Percentiles rank a stretch among this genome's conserved stretches.
phyloP scores from a whole-genome alignment of 2,329 filamentous ascomycete genomes.

The Alternaria brassicicola region DNA sequence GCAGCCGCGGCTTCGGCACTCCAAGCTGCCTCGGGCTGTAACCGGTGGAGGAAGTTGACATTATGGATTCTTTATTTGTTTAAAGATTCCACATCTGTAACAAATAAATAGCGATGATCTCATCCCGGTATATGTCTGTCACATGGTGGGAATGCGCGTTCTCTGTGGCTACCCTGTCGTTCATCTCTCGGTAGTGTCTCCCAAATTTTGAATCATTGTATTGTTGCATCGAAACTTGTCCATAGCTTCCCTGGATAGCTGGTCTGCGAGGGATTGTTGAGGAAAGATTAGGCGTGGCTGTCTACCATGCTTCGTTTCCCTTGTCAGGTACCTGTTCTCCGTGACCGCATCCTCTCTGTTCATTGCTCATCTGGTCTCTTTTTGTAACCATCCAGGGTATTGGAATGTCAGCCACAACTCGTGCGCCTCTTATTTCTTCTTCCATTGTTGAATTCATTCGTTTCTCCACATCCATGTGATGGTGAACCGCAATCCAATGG shows the following conservation, averaged over 20 bases:
- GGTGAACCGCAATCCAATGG: background rate
- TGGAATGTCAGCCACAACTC: background rate
- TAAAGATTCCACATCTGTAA: background rate
- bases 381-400: background rate
- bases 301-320: too few species aligned
- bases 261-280: background rate
- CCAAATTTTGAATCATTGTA: background rate
- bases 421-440: background rate
- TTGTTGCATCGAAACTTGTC: background rate
- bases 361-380: background rate
- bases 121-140: background rate
- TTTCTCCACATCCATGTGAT: background rate
- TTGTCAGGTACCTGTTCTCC: background rate
- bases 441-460: background rate
- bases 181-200: background rate
- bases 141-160: background rate
- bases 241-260: background rate
- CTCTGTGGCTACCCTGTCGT: background rate
- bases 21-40: background rate
- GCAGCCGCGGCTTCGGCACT: background rate
- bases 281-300: background rate
- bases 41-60: background rate
- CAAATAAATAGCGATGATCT: background rate
- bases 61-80: background rate
- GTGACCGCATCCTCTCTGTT: rapidly evolving